Base-by-base conservation (phyloP, 106 monocot species). In the Apostasia ramifera region DNA sequence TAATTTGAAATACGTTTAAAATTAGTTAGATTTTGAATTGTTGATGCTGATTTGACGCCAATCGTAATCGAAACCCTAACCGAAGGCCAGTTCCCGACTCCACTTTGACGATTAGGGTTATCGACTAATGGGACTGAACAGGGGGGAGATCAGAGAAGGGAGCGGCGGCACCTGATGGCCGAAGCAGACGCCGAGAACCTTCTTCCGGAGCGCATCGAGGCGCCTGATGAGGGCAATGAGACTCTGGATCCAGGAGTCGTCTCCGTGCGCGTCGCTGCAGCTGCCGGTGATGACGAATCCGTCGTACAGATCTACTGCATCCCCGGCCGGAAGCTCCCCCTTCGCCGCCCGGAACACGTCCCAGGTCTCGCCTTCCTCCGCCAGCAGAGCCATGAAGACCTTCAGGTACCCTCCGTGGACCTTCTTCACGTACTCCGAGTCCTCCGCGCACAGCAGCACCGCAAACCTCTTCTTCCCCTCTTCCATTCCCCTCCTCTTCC, bases 261-360 rank as follows among this genome's bases (percentile, higher is more conserved):
- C 76, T 71, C 80, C 80, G 70, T 95, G 86, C 9, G 95, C 95
- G 69, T 95, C 95, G 68, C 68, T 78, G 73, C 82, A 82, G 88
- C 95, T 95, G 0, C 95, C 95, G 42, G 86, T 80, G 69, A 95
- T 57, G 37, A 95, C 88, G 63, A 95, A 88, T 3, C 88, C 95
- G 54, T 91, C 88, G 67, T 83, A 84, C 48, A 1, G 6, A 4
- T 46, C 72, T 39, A 83, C 67, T 41, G 74, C 80, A 2, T 64
- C 82, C 40, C 54, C 76, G 37, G 37, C 63, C 5, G 91, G 95
- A 40, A 95, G 76, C 63, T 91, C 86, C 13, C 95, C 95, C 39
- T 53, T 50, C 52, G 56, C 43, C 26, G 78, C 95, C 6, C 76
- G 54, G 79, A 63, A 97, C 6, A 83, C 58, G 37, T 83, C 79